These are phyloP conservation scores for Pythium monospermum DNA, from an alignment of 352 stramenopile species.

Conservation along the genomic window DNA sequence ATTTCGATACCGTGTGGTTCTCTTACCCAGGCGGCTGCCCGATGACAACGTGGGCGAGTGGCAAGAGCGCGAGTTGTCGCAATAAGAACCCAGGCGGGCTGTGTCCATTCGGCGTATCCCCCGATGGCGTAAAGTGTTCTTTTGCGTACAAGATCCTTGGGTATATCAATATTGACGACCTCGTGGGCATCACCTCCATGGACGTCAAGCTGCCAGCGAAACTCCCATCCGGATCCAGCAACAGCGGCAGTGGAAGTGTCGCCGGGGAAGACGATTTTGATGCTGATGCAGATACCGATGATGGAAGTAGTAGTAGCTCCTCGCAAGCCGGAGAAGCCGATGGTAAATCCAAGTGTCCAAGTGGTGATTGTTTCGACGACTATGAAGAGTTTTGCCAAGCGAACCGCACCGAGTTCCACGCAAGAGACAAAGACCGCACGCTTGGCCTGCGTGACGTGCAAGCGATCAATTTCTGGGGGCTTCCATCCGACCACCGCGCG, in stretches of 20 bases:
- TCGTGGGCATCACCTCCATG: conserved; percentile 62
- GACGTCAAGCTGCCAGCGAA: not conserved
- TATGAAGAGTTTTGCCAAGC: conserved; percentile 35
- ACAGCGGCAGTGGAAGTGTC: not conserved
- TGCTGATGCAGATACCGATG: not conserved
- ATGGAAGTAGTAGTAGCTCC: not conserved
- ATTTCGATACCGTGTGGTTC: conserved; percentile 77
- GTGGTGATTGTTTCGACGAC: conserved; percentile 25
- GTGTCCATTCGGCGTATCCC: conserved; percentile 42
- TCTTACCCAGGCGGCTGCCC: conserved; percentile 70
- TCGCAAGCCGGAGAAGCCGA: conserved; percentile 2
- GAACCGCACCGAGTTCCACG: conserved; percentile 41
- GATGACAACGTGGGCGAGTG: conserved; percentile 37
- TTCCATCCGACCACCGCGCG: conserved; percentile 36
- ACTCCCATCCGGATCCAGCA: not conserved
- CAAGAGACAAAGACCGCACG: conserved; percentile 43
- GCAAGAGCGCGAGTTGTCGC: conserved; percentile 44
- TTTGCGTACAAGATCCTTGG: conserved; percentile 59
- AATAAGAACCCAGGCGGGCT: conserved; percentile 33
- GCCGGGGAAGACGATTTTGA: not conserved
- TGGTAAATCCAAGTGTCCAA: conserved; percentile 1
- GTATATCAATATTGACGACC: conserved; percentile 53
- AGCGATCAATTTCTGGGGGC: conserved; percentile 55
- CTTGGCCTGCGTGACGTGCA: conserved; percentile 42
- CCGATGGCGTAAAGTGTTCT: conserved; percentile 49